phyloP scores from a whole-genome alignment of 441 rosid species.

The Kokia cookei region DNA sequence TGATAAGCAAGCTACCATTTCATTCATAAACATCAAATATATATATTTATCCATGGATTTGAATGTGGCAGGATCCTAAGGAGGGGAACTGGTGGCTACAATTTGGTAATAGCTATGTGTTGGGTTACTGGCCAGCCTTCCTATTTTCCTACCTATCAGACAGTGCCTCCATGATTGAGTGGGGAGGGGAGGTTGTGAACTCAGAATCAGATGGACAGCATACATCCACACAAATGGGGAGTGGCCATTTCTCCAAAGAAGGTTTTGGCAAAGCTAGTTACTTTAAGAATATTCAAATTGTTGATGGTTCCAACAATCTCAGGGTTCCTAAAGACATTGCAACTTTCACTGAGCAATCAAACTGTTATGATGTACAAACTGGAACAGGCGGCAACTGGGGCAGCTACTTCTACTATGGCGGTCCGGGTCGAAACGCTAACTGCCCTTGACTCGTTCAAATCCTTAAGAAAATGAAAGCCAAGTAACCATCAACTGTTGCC shows the following conservation, averaged over 20 bases:
- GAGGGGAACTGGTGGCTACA: conserved; percentile 9
- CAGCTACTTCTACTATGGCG: conserved; percentile 61
- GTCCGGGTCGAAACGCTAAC: conserved; percentile 65
- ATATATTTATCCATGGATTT: neutral
- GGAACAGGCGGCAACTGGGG: conserved; percentile 52
- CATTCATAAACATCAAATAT: neutral
- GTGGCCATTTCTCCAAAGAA: conserved; percentile 45
- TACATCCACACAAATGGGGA: conserved; percentile 58
- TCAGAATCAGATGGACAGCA: conserved; percentile 42
- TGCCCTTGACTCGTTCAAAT: conserved; percentile 37
- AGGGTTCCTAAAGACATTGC: conserved; percentile 46
- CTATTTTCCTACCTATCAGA: conserved; percentile 43
- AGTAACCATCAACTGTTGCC: neutral
- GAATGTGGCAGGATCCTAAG: conserved; percentile 27
- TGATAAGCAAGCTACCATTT: neutral
- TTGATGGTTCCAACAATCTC: conserved; percentile 53
- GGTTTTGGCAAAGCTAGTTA: conserved; percentile 50
- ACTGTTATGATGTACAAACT: conserved; percentile 50
- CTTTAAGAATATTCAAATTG: conserved; percentile 60
- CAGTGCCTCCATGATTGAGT: conserved; percentile 50
- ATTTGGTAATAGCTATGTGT: conserved; percentile 33
- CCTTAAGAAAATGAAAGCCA: neutral
- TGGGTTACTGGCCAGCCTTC: conserved; percentile 59
- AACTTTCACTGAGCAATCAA: conserved; percentile 53
- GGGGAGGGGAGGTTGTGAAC: conserved; percentile 64